A percentile compares a stretch with the other conserved stretches of the same genome.
Conservation (phyloP, 164 flowering plant species). For the Aristolochia fimbriata region DNA sequence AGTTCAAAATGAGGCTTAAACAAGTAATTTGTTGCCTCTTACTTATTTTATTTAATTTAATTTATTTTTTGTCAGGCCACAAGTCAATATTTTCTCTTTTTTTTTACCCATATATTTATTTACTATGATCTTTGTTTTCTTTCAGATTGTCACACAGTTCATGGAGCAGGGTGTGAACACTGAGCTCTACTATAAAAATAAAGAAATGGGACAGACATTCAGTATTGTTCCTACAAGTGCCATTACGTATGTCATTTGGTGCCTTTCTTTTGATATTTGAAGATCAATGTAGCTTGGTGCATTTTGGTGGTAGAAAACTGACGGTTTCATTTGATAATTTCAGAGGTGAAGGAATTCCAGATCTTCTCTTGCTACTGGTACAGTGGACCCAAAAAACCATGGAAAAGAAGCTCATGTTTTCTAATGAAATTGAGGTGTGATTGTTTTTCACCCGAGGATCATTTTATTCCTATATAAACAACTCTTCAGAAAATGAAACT, state of each 20-base stretch:
- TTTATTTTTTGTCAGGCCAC: neutral
- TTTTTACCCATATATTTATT: neutral
- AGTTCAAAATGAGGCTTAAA: conserved; percentile 67
- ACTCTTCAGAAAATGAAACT: too few relatives aligned
- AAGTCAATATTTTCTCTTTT: neutral
- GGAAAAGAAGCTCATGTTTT: conserved; percentile 82
- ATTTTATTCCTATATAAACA: neutral
- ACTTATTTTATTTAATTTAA: neutral
- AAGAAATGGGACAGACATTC: conserved; percentile 80
- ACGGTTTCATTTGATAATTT: neutral
- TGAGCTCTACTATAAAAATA: conserved; percentile 84
- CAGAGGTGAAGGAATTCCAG: conserved; percentile 99
- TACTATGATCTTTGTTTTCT: neutral
- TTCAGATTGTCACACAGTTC: conserved; percentile 66
- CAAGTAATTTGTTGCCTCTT: conserved; percentile 27
- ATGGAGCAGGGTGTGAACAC: conserved; percentile 91
- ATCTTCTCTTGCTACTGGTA: conserved; percentile 64
- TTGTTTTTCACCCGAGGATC: neutral
- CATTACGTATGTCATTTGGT: conserved; percentile 37
- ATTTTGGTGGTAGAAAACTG: neutral
- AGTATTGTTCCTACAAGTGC: conserved; percentile 98
- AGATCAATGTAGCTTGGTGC: neutral
- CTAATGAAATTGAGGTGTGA: conserved; percentile 69
- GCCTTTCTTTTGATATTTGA: too few relatives aligned
- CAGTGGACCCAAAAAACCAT: conserved; percentile 93